phyloP scores from a whole-genome alignment of 2,329 filamentous ascomycete genomes.

The Sphaceloma murrayae region DNA sequence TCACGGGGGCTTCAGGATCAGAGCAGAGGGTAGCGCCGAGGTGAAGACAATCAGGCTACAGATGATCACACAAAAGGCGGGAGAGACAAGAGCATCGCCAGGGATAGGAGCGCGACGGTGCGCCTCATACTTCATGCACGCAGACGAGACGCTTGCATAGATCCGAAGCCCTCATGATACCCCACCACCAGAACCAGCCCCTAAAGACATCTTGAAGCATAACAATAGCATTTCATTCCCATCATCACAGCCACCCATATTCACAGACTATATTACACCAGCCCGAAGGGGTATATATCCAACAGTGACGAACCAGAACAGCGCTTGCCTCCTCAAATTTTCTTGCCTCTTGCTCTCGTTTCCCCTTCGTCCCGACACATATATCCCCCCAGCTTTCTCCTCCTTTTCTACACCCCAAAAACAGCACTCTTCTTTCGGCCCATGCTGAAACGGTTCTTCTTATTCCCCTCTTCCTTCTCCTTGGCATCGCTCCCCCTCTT shows the following conservation, averaged over 20 bases:
- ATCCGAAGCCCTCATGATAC: background rate
- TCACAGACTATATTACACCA: conserved; percentile 4
- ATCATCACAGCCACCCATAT: conserved; percentile 1
- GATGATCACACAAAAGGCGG: background rate
- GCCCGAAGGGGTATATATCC: conserved; percentile 5
- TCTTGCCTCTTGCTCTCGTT: background rate
- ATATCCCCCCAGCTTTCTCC: too few relatives aligned
- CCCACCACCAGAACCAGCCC: background rate
- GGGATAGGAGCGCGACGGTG: background rate
- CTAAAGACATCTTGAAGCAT: background rate
- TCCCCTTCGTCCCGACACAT: background rate
- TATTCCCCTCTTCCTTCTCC: conserved; percentile 30
- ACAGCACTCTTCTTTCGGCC: conserved; percentile 56
- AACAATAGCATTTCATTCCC: background rate
- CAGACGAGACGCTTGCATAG: background rate
- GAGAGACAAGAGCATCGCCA: background rate
- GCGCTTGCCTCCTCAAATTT: background rate
- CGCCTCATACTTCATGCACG: too few relatives aligned
- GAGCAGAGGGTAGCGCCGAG: too few relatives aligned
- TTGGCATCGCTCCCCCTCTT: conserved; percentile 16
- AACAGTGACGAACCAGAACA: too few relatives aligned
- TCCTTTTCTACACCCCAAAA: conserved; percentile 14
- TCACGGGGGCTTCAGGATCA: too few relatives aligned
- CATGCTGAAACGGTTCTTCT: conserved; percentile 57
- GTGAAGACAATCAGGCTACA: too few relatives aligned